phyloP scores from a whole-genome alignment of 1,139 yeast species.

The Kodamaea sp. region DNA sequence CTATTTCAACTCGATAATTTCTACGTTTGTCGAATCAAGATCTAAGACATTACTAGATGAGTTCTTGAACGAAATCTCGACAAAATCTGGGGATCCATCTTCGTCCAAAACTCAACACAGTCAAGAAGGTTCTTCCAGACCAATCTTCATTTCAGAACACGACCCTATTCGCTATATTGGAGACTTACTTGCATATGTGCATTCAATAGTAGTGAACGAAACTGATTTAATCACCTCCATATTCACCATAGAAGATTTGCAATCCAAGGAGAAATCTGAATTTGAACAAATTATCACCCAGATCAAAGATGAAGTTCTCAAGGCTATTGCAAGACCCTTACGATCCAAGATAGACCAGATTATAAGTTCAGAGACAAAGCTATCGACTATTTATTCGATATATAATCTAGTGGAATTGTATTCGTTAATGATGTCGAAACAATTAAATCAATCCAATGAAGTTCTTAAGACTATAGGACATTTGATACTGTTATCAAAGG shows the following conservation, averaged over 20 bases:
- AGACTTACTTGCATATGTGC: constrained; percentile 86
- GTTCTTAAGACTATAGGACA: constrained; percentile 27
- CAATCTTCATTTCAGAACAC: constrained; percentile 67
- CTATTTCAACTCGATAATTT: constrained; percentile 53
- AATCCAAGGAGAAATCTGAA: constrained; percentile 15
- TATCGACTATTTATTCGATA: constrained; percentile 57
- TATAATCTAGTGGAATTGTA: constrained; percentile 68
- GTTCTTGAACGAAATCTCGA: constrained; percentile 32
- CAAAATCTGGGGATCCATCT: constrained; percentile 1
- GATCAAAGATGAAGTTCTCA: constrained; percentile 46
- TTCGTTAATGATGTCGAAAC: constrained; percentile 64
- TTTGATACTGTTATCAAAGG: constrained; percentile 35
- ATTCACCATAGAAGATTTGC: constrained; percentile 26
- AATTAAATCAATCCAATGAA: constrained; percentile 23
- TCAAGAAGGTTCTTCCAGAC: constrained; percentile 29
- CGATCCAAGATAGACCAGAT: constrained; percentile 63
- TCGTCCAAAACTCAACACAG: background rate
- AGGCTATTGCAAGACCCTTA: constrained; percentile 48
- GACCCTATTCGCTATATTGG: constrained; percentile 85
- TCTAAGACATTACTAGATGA: constrained; percentile 60
- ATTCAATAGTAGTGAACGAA: constrained; percentile 87
- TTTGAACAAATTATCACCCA: constrained; percentile 30
- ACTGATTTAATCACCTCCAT: constrained; percentile 65
- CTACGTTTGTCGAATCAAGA: constrained; percentile 52
- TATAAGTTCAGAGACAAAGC: constrained; percentile 62